A percentile compares a stretch with the other conserved stretches of the same genome.
These are phyloP conservation scores for Acer yangbiense DNA, from an alignment of 345 rosid genomes.

Conservation along the genomic window DNA sequence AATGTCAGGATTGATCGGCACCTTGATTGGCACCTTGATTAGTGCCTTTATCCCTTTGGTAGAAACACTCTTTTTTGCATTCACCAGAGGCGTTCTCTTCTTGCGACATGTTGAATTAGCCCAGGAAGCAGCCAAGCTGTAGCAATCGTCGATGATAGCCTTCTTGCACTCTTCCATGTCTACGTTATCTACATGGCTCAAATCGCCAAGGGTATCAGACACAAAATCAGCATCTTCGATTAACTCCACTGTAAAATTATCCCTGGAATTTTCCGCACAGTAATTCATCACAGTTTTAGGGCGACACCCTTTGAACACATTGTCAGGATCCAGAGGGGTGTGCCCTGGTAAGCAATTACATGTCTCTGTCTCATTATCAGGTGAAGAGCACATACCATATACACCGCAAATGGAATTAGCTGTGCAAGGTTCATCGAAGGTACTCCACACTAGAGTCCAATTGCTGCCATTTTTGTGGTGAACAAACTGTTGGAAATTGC, in stretches of 20 bases:
- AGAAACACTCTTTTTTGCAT: slow-evolving; percentile 28
- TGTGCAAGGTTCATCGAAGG: slow-evolving; percentile 20
- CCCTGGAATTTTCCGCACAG: slow-evolving; percentile 21
- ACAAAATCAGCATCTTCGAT: slow-evolving; percentile 33
- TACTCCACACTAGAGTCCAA: slow-evolving; percentile 27
- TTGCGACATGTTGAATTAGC: slow-evolving; percentile 20
- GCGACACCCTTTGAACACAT: slow-evolving; percentile 30
- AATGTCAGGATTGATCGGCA: background rate
- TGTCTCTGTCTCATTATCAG: slow-evolving; percentile 19
- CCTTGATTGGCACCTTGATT: slow-evolving; percentile 35
- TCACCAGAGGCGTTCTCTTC: slow-evolving; percentile 32
- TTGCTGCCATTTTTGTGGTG: slow-evolving; percentile 16
- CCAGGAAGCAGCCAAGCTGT: slow-evolving; percentile 30
- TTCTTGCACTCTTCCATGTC: slow-evolving; percentile 32
- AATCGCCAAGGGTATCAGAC: slow-evolving; percentile 20
- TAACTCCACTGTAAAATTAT: slow-evolving; percentile 23
- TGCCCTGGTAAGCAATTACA: slow-evolving; percentile 34
- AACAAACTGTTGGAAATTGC: slow-evolving; percentile 23
- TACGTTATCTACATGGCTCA: slow-evolving; percentile 21
- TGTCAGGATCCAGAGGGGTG: slow-evolving; percentile 20
- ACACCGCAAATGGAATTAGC: slow-evolving; percentile 31
- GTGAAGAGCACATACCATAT: slow-evolving; percentile 30
- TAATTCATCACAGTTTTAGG: slow-evolving; percentile 28
- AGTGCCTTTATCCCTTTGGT: slow-evolving; percentile 30
- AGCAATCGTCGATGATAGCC: slow-evolving; percentile 34